Conservation (phyloP, 1,139 yeast species). For the Suhomyces ambrosiae region DNA sequence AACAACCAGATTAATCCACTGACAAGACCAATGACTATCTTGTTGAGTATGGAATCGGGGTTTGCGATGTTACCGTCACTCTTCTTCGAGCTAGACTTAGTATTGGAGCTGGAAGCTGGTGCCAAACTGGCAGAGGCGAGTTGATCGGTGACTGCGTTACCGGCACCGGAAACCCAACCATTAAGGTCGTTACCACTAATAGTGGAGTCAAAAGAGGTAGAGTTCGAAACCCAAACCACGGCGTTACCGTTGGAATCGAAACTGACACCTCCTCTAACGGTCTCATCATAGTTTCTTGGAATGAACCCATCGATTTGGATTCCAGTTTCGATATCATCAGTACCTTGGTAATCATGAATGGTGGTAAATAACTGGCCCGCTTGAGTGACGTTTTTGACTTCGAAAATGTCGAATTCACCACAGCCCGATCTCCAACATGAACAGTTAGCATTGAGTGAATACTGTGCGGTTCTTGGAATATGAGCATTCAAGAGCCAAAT, state of each 20-base stretch:
- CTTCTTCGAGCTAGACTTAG: conserved; percentile 26
- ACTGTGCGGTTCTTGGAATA: conserved; percentile 92
- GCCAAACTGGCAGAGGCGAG: conserved; percentile 27
- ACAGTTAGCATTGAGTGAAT: conserved; percentile 65
- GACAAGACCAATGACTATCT: conserved; percentile 19
- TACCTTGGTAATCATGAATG: conserved; percentile 74
- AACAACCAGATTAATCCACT: conserved; percentile 22
- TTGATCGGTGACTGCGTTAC: conserved; percentile 24
- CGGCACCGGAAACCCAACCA: conserved; percentile 36
- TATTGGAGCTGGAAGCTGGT: conserved; percentile 20
- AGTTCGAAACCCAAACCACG: conserved; percentile 61
- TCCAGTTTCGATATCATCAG: conserved; percentile 60
- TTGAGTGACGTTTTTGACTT: conserved; percentile 56
- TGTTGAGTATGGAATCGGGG: conserved; percentile 20
- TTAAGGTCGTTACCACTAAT: conserved; percentile 37
- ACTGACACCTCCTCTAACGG: conserved; percentile 71
- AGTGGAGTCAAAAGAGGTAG: conserved; percentile 48
- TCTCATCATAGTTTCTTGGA: conserved; percentile 47
- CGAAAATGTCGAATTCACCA: conserved; percentile 94
- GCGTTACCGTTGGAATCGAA: conserved; percentile 64
- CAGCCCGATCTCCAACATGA: conserved; percentile 98
- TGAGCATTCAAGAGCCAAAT: conserved; percentile 93
- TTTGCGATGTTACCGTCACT: conserved; percentile 21
- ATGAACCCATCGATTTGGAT: conserved; percentile 60
- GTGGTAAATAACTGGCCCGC: conserved; percentile 60